These are phyloP conservation scores for Didymella pomorum DNA, from an alignment of 2,329 filamentous ascomycete genomes.

Conservation along the genomic window DNA sequence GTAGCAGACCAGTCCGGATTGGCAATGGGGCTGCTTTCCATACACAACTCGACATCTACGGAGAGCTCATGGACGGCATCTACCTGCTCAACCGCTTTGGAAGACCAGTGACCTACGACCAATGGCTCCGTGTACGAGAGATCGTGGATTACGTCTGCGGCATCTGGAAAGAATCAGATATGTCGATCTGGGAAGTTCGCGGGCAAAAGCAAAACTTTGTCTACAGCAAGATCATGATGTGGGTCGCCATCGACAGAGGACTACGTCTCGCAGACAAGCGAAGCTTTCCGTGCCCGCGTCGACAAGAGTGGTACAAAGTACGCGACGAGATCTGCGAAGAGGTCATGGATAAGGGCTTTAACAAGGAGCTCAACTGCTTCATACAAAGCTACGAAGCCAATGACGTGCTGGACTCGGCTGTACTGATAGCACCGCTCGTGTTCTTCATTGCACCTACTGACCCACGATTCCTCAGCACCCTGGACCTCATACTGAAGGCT, in stretches of 20 bases:
- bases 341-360: slow-evolving; percentile 82
- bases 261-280: slow-evolving; percentile 77
- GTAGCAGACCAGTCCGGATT: slow-evolving; percentile 75
- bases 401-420: slow-evolving; percentile 75
- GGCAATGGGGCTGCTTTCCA: slow-evolving; percentile 81
- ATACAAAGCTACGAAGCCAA: slow-evolving; percentile 78
- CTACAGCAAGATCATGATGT: slow-evolving; percentile 85
- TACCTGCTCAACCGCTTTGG: slow-evolving; percentile 83
- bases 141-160: slow-evolving; percentile 75
- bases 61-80: slow-evolving; percentile 78
- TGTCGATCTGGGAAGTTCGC: slow-evolving; percentile 85
- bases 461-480: slow-evolving; percentile 74
- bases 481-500: slow-evolving; percentile 74
- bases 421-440: slow-evolving; percentile 78
- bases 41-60: slow-evolving; percentile 81
- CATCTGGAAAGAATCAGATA: slow-evolving; percentile 71
- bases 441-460: slow-evolving; percentile 83
- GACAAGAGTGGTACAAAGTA: slow-evolving; percentile 69
- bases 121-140: slow-evolving; percentile 74
- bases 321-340: slow-evolving; percentile 76
- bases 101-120: slow-evolving; percentile 76
- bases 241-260: slow-evolving; percentile 81
- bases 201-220: slow-evolving; percentile 79
- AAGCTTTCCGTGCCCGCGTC: slow-evolving; percentile 76
- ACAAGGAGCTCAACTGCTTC: slow-evolving; percentile 72